These are phyloP conservation scores for Fusarium tjaetaba DNA, from an alignment of 2,329 filamentous ascomycete genomes.

Conservation along the genomic window DNA sequence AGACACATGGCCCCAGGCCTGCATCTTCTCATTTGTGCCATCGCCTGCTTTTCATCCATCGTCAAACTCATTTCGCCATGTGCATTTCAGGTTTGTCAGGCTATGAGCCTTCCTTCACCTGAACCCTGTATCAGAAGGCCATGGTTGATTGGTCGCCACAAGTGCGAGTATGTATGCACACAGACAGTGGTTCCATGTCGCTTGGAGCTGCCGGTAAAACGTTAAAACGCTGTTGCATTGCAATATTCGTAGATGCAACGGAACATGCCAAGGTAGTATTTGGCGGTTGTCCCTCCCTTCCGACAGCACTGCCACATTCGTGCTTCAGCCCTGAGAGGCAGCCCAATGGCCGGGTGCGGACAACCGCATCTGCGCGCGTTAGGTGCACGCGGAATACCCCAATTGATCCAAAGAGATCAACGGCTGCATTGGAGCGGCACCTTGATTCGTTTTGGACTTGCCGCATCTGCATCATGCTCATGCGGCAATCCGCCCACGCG, in stretches of 20 bases:
- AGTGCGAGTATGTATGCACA: neutral
- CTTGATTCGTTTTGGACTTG: constrained; percentile 37
- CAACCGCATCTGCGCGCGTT: constrained; percentile 23
- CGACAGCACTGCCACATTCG: constrained; percentile 34
- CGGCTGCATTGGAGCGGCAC: constrained; percentile 18
- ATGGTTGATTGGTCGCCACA: neutral
- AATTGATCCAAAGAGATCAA: constrained; percentile 42
- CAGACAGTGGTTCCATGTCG: constrained; percentile 1
- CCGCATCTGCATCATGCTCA: constrained; percentile 37
- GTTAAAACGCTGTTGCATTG: constrained; percentile 10
- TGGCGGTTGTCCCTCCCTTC: constrained; percentile 22
- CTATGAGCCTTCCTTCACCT: constrained; percentile 4
- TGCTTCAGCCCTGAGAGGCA: constrained; percentile 33
- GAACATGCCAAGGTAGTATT: constrained; percentile 18
- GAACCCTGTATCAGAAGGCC: neutral
- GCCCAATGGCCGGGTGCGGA: constrained; percentile 15
- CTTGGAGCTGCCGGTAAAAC: neutral
- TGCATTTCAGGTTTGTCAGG: constrained; percentile 21
- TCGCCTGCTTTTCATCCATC: constrained; percentile 25
- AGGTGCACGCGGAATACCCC: constrained; percentile 31
- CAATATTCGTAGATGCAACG: constrained; percentile 15
- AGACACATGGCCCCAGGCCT: constrained; percentile 27
- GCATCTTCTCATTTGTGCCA: constrained; percentile 22
- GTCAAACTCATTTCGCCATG: constrained; percentile 21
- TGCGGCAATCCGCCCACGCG: constrained; percentile 27